phyloP scores from a whole-genome alignment of 352 stramenopile species.

The Phytophthora colocasiae region DNA sequence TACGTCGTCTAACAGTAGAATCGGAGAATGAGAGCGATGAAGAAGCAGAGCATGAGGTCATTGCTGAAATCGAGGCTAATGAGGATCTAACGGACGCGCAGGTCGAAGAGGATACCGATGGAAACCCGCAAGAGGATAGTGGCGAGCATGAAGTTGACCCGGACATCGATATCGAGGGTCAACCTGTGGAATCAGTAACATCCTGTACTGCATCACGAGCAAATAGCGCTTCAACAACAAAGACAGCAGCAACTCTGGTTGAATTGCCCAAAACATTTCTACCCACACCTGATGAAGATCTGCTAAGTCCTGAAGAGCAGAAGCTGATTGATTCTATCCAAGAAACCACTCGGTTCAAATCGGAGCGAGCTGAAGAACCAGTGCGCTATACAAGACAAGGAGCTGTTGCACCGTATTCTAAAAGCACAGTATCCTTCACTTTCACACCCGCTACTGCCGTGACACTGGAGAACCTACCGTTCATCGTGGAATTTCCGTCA shows the following conservation, averaged over 20 bases:
- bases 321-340: conserved; percentile 38
- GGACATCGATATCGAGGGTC: not conserved
- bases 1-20: conserved; percentile 17
- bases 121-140: conserved; percentile 22
- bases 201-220: conserved; percentile 5
- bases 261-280: not conserved
- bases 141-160: conserved; percentile 1
- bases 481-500: conserved; percentile 47
- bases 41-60: not conserved
- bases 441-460: conserved; percentile 63
- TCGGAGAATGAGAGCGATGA: not conserved
- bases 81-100: not conserved
- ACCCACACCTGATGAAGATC: not conserved
- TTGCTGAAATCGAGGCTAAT: not conserved
- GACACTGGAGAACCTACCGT: conserved; percentile 38
- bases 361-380: conserved; percentile 46
- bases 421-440: conserved; percentile 51
- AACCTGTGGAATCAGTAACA: not conserved
- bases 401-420: conserved; percentile 61
- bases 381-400: conserved; percentile 51
- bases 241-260: not conserved
- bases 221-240: conserved; percentile 12
- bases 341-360: conserved; percentile 44
- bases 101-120: not conserved
- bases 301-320: conserved; percentile 43